These are phyloP conservation scores for Ganoderma resinaceum DNA, from an alignment of 1,284 basidiomycete genomes.

Conservation along the genomic window DNA sequence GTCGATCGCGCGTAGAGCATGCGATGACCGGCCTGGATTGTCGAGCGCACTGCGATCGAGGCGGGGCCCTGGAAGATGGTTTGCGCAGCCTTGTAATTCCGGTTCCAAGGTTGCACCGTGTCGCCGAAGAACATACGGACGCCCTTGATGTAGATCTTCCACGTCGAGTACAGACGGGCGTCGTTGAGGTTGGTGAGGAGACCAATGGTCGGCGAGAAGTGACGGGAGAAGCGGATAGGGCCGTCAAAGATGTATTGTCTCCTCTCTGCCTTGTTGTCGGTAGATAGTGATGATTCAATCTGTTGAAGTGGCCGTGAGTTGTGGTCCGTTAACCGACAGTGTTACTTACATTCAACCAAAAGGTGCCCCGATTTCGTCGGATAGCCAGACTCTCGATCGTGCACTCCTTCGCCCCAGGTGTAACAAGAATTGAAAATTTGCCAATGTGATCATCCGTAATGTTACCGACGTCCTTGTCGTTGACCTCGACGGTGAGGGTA, in stretches of 20 bases:
- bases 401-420: slow-evolving; percentile 64
- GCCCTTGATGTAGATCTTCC: slow-evolving; percentile 76
- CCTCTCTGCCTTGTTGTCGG: slow-evolving; percentile 41
- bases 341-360: slow-evolving; percentile 68
- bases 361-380: slow-evolving; percentile 59
- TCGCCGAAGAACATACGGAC: slow-evolving; percentile 66
- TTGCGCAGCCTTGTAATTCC: slow-evolving; percentile 70
- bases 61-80: slow-evolving; percentile 71
- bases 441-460: slow-evolving; percentile 71
- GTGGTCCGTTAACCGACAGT: background rate
- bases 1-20: slow-evolving; percentile 77
- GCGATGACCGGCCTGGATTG: slow-evolving; percentile 73
- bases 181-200: slow-evolving; percentile 65
- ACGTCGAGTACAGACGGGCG: slow-evolving; percentile 76
- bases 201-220: slow-evolving; percentile 73
- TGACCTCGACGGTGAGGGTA: slow-evolving; percentile 59
- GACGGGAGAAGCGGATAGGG: slow-evolving; percentile 72
- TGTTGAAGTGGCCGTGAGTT: slow-evolving; percentile 27
- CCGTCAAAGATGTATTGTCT: slow-evolving; percentile 74
- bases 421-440: slow-evolving; percentile 60
- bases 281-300: slow-evolving; percentile 51
- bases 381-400: slow-evolving; percentile 61
- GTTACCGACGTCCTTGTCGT: slow-evolving; percentile 70
- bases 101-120: slow-evolving; percentile 70
- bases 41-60: slow-evolving; percentile 65